Percentiles rank a stretch among this genome's conserved stretches.
Conservation (phyloP, 106 monocot genomes). For the Platanthera zijinensis region DNA sequence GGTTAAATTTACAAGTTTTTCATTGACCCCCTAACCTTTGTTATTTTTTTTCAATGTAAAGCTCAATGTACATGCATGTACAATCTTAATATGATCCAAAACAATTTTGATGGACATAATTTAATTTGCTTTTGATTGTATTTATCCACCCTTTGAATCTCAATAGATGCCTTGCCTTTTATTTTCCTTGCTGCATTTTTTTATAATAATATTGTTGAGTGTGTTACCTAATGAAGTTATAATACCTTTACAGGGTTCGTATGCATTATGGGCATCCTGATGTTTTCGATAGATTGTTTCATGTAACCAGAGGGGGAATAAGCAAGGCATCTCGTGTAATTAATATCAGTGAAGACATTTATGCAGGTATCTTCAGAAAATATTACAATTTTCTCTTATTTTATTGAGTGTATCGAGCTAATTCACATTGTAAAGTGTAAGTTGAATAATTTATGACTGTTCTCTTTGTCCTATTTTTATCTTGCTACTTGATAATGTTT, state of each 20-base stretch:
- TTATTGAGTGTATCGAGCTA: background rate
- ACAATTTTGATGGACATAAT: background rate
- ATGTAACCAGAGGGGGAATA: constrained; percentile 90
- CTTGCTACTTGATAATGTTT: background rate
- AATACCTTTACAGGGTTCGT: constrained; percentile 51
- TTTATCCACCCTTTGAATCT: background rate
- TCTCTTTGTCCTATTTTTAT: background rate
- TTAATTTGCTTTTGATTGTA: background rate
- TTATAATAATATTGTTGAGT: constrained; percentile 1
- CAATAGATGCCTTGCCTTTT: background rate
- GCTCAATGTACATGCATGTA: background rate
- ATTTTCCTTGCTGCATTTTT: background rate
- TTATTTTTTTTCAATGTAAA: background rate
- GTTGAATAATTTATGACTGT: background rate
- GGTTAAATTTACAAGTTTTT: background rate
- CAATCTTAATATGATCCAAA: background rate
- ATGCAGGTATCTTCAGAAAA: constrained; percentile 46
- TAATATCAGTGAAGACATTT: constrained; percentile 97
- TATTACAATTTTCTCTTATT: background rate
- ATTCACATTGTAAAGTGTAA: background rate
- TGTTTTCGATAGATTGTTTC: constrained; percentile 95
- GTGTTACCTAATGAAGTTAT: background rate
- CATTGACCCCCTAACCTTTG: background rate
- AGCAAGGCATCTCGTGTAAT: constrained; percentile 98
- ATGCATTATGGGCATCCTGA: constrained; percentile 99